Base-by-base conservation (phyloP, 495 filamentous ascomycete species). In the Trichoderma gamsii region DNA sequence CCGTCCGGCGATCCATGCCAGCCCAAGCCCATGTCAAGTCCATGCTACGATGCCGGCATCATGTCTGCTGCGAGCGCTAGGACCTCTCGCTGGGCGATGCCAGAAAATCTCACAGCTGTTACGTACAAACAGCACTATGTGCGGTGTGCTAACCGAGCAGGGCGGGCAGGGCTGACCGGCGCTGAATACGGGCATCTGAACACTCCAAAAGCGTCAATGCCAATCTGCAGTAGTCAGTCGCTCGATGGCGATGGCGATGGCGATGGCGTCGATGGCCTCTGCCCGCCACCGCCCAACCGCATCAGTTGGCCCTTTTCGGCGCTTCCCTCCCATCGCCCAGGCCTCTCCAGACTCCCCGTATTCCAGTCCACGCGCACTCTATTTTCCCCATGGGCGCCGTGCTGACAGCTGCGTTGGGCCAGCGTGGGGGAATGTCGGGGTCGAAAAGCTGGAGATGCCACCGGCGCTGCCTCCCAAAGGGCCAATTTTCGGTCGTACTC, bases 391-490 rank as follows among this genome's bases (percentile, higher is more conserved):
- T 61, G 56, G 56, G 56, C 56, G 12, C 27, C 56, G 23, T 16
- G 56, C 56, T 61, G 56, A 61, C 56, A 61, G 16, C 16, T 12
- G 51, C 8, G n/a, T 56, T 25, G 23, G 27, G 9, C 25, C 12
- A 32, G 13, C 56, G 56, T 61, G 56, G 56, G 56, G 56, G 56
- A 61, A 32, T 1, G 49, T 29, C 27, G 23, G 16, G 56, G 56
- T 13, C 23, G 16, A 61, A 38, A 61, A 61, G 56, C 56, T 61
- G 56, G 56, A 61, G 56, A 61, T 4, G 25, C 11, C 23, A 61
- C 56, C 56, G 56, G 56, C 56, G 56, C 56, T 29, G 56, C 56
- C 56, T 61, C 56, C 56, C 56, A 61, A 61, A 61, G 56, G 56
- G 56, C 44, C 23, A 61, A 29, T 61, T 61, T 61, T 61, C 56